Evolutionary conservation across 1,284 basidiomycete species (phyloP), one percentile per base, ranked within the genome.

Genomic region (Apiotrichum gracile): DNA sequence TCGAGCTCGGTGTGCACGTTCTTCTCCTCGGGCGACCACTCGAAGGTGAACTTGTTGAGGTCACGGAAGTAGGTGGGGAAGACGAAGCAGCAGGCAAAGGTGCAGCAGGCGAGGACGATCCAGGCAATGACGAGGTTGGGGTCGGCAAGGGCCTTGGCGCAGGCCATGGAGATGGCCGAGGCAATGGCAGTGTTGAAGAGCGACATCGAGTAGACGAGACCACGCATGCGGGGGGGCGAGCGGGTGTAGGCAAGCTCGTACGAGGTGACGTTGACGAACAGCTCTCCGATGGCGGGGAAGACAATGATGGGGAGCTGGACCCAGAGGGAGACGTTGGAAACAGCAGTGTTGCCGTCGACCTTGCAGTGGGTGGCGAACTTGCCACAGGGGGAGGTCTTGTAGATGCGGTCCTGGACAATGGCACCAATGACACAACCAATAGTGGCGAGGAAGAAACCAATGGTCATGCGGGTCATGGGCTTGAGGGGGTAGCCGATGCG

Each of bases 201-300:
- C 55, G 70, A 67, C 47, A 72, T 33, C 35, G 70, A 69, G 62
- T 73, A 74, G 50, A 76, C 70, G 35, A 75, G 57, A 51, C 66
- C 72, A 67, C 74, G 74, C 75, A 76, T 76, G 44, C 73, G 58
- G 6, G 72, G 71, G 4, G 75, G 75, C 26, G 75, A 67, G 29
- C 70, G 64, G 41, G 77, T 77, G 65, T 78, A 78, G 49, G 73
- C 73, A 40, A 78, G 69, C 67, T 80, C 78, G 65, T 78, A 76
- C 43, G 72, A 71, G 19, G 77, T 78, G 50, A 79, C 75, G 47
- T 74, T 77, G 58, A 78, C 75, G 44, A 80, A 76, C 33, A 79
- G 65, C 62, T 79, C 78, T 21, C 74, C 77, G 41, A 77, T 49
- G 37, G 76, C 78, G 19, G 78, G 75, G 16, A 78, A 61, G 21